These are phyloP conservation scores for Parachlorella kessleri DNA, from an alignment of 139 green algal genomes.

Conservation along the genomic window DNA sequence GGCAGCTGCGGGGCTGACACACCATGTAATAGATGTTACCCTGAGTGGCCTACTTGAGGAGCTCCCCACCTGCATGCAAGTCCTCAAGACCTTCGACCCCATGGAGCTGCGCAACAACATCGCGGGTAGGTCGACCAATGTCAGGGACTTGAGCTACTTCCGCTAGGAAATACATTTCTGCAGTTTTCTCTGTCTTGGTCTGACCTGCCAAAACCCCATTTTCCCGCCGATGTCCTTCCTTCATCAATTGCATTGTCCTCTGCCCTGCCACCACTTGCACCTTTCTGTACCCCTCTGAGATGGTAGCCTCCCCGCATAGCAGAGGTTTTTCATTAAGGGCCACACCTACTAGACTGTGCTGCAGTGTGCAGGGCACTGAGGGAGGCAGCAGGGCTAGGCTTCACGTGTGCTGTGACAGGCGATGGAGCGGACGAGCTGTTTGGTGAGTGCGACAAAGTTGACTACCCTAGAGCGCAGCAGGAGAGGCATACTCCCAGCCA, in stretches of 20 bases:
- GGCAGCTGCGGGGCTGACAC: constrained; percentile 3
- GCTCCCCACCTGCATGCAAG: constrained; percentile 11
- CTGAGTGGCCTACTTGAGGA: background rate
- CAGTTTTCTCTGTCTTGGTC: too few species aligned
- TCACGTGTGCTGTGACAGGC: constrained; percentile 39
- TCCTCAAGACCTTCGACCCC: constrained; percentile 21
- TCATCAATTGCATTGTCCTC: background rate
- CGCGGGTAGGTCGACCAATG: background rate
- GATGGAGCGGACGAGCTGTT: constrained; percentile 49
- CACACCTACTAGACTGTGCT: too few species aligned
- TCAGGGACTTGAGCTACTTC: background rate
- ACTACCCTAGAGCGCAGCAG: too few species aligned
- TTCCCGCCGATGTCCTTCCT: background rate
- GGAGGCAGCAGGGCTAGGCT: constrained; percentile 30
- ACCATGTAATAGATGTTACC: background rate
- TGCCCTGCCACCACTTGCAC: background rate
- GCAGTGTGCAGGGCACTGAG: constrained; percentile 34
- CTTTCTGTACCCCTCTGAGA: too few species aligned
- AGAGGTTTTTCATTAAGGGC: too few species aligned
- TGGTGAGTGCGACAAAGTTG: too few species aligned
- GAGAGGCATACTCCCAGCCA: too few species aligned
- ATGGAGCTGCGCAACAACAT: constrained; percentile 13
- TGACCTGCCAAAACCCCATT: too few species aligned
- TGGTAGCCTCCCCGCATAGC: too few species aligned
- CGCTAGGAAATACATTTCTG: too few species aligned